Base-by-base conservation (phyloP, 805 yeast genomes). In the Saturnispora diversa region DNA sequence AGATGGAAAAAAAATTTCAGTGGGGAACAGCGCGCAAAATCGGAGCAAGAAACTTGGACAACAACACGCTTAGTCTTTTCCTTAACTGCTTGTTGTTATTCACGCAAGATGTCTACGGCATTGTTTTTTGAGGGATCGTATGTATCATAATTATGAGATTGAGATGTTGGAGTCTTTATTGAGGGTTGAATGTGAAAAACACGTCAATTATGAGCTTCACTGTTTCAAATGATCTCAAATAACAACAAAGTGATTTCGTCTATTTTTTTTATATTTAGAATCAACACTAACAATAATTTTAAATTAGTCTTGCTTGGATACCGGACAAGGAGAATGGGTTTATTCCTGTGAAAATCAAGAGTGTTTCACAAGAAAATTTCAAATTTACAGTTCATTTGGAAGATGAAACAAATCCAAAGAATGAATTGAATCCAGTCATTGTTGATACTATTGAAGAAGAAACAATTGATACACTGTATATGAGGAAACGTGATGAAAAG, bases 401-500 rank as follows among this genome's bases (percentile, higher is more conserved):
- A 10, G 53, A 73, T n/a, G 87, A 78, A 46, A 58, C 65, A 38
- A 58, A 59, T 13, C 42, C 50, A 2, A 75, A 74, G 5, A 62
- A 60, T 28, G 29, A 29, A 22, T 63, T 65, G 2, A 63, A 72
- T 31, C 65, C 69, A 9, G 60, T 80, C 13, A 77, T 70, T 29
- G 65, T 80, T 2, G 68, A 53, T 31, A 46, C 55, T 50, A 54
- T 77, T 48, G 64, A 65, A 49, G 80, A 74, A 47, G 72, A 72
- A 36, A 73, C 78, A 40, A 59, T 66, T 4, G 72, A 72, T 39
- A 67, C 85, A 41, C 95, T 95, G 4, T 76, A 86, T 24, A 71
- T 88, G 57, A 74, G 95, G 59, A 90, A 90, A 59, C 97, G 96
- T 38, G 69, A 86, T 48, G 98, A 90, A 62, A 83, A 95, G 3